A percentile compares a stretch with the other conserved stretches of the same genome.
These are phyloP conservation scores for Arxiozyma telluris DNA, from an alignment of 1,139 yeast genomes.

Conservation along the genomic window DNA sequence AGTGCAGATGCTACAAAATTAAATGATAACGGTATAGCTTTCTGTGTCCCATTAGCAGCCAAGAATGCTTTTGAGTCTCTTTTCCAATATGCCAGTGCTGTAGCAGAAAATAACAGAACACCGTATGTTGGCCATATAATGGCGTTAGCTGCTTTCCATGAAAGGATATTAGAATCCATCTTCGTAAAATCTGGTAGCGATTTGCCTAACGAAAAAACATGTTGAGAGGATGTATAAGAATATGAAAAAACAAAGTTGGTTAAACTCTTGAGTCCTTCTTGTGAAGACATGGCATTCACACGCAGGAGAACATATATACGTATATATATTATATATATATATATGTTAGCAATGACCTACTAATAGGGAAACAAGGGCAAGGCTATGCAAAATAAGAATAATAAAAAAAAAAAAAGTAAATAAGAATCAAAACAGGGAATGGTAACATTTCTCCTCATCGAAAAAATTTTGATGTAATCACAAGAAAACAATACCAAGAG, in stretches of 20 bases:
- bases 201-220: not conserved
- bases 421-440: not conserved
- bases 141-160: conserved; percentile 57
- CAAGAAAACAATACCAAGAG: not conserved
- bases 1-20: conserved; percentile 87
- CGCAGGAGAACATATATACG: too few species aligned
- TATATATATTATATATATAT: too few species aligned
- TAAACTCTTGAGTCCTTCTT: not conserved
- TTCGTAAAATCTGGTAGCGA: not conserved
- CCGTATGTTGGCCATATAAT: conserved; percentile 70
- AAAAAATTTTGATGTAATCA: too few species aligned
- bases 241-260: not conserved
- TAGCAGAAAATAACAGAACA: conserved; percentile 51
- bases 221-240: not conserved
- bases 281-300: not conserved
- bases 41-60: conserved; percentile 71
- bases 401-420: not conserved
- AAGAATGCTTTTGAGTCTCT: conserved; percentile 46
- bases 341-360: not conserved
- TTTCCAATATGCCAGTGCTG: conserved; percentile 48
- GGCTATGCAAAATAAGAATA: too few species aligned
- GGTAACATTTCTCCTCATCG: not conserved
- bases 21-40: conserved; percentile 70
- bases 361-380: too few species aligned
- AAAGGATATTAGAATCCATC: conserved; percentile 17